phyloP scores from a whole-genome alignment of 1,284 basidiomycete genomes.

The Lentinula novae-zelandiae region DNA sequence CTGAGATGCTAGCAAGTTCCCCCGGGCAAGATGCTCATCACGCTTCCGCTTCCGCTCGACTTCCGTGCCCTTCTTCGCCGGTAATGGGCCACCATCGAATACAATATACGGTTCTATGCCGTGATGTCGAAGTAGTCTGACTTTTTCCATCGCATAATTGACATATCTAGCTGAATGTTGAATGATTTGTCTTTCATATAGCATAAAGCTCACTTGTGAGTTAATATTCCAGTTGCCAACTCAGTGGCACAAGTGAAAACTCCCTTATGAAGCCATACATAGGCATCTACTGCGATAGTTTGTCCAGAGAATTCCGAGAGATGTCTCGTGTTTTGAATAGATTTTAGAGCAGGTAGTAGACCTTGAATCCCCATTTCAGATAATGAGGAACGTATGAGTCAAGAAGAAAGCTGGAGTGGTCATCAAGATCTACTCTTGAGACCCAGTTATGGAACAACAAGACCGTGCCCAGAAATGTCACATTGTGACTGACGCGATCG shows the following conservation, averaged over 20 bases:
- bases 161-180: constrained; percentile 67
- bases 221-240: constrained; percentile 80
- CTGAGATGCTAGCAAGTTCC: constrained; percentile 70
- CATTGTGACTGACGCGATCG: neutral
- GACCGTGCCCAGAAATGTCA: neutral
- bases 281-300: constrained; percentile 82
- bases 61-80: constrained; percentile 92
- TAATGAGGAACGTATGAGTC: neutral
- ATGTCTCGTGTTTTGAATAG: constrained; percentile 77
- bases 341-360: constrained; percentile 89
- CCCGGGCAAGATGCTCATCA: constrained; percentile 65
- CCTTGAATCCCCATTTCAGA: constrained; percentile 86
- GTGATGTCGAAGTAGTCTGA: constrained; percentile 83
- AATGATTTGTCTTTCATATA: neutral
- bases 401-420: neutral
- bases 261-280: constrained; percentile 98
- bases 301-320: constrained; percentile 82
- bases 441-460: neutral
- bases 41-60: constrained; percentile 72
- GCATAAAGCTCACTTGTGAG: constrained; percentile 64
- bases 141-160: constrained; percentile 91
- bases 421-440: neutral
- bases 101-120: constrained; percentile 90
- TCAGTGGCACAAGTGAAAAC: constrained; percentile 91
- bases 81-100: constrained; percentile 94